Evolutionary conservation across 1,284 basidiomycete genomes (phyloP).

Genomic region (Leccinum griseonigrum): DNA sequence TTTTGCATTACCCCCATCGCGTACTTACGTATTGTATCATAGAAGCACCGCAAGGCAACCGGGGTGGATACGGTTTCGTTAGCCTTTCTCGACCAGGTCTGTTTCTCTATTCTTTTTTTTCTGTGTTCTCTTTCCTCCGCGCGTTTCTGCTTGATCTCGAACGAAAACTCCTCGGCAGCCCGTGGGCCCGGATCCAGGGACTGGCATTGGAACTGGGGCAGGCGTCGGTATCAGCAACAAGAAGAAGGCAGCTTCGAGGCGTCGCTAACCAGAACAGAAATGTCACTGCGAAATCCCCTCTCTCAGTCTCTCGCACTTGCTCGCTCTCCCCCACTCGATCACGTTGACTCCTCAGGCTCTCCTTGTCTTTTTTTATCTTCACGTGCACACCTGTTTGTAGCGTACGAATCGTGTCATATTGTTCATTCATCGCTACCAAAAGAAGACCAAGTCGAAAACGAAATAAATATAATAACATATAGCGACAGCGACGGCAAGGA

Average conservation of each 20-base stretch:
- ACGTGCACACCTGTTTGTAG: not conserved
- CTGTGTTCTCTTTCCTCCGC: not conserved
- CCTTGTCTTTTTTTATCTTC: not conserved
- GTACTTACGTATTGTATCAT: not conserved
- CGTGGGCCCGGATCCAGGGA: conserved; percentile 1
- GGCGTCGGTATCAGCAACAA: conserved; percentile 9
- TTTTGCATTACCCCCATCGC: not conserved
- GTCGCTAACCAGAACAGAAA: conserved; percentile 17
- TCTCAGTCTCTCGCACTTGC: not conserved
- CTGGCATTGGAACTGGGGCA: not conserved
- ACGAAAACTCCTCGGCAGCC: conserved; percentile 3
- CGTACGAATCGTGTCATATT: not conserved
- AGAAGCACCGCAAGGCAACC: conserved; percentile 26
- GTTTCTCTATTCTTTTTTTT: not conserved
- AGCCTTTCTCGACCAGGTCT: conserved; percentile 24
- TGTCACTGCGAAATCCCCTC: not conserved
- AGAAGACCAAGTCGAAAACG: not conserved
- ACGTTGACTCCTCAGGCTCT: not conserved
- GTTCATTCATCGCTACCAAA: not conserved
- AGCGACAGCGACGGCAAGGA: not conserved
- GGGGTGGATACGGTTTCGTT: conserved; percentile 12
- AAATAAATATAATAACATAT: not conserved
- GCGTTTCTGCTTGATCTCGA: conserved; percentile 3
- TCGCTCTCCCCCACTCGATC: not conserved
- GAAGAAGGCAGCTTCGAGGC: conserved; percentile 22